Base-by-base conservation (phyloP, 352 stramenopile species). In the Phytophthora kernoviae region DNA sequence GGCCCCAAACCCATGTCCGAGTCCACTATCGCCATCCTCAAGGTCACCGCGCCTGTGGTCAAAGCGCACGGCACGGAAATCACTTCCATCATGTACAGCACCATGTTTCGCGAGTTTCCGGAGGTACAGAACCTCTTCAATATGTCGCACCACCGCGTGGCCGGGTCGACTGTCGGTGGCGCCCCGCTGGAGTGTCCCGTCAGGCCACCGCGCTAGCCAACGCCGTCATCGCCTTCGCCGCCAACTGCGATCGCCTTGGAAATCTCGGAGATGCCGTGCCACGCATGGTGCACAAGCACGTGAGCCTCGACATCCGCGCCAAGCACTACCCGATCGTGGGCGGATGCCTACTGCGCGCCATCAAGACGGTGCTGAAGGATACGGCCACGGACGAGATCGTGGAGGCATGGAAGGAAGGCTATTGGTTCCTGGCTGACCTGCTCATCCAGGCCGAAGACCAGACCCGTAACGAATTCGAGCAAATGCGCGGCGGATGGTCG, bases 111-210 rank as follows among this genome's bases (percentile, higher is more conserved):
- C 53, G 77, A 79, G 54, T 75, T 87, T 58, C 79, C 82, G 0
- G 73, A 87, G 54, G 74, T 90, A 46, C 62, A 74, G 22, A 72
- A 79, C 52, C 77, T 90, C 56, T 91, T 91, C 76, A 91, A 91
- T 73, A 78, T 80, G 62, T 75, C 69, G 10, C 79, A 91, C 67
- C 81, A 91, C 48, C 62, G 62, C 34, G 70, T 85, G 15, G 67
- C 64, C 48, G 73, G 70, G 14, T 57, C 79, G 7, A 77, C 56
- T 32, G 62, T 69, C 26, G 58, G 58, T 1, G 52, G 58, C 3
- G 63, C 63, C 58, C 63, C 0, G 15, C 51, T 3, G 52, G 58
- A 24, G 63, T 72, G 0, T 74, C 78, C 6, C 72, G 73, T 18
- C 81, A 90, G 59, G 65, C 81, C 12, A 70, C 60, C 0, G 45